Evolutionary conservation across 2,329 filamentous ascomycete species (phyloP), one percentile per base, ranked within the genome.

Genomic region (Alternaria sp.): DNA sequence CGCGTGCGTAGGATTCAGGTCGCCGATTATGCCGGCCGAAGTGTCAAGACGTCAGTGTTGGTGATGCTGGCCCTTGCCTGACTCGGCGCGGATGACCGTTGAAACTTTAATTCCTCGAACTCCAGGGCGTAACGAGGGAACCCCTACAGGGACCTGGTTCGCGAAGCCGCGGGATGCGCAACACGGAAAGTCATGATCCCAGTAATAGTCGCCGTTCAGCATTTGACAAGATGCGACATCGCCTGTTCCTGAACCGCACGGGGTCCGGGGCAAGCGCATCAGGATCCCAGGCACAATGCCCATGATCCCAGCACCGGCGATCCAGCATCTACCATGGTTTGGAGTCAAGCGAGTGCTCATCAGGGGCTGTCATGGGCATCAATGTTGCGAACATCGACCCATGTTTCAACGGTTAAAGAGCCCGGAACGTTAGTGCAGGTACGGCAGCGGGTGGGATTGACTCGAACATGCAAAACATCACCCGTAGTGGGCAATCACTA

Each of bases 61-160:
- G 36, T 12, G 45, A 59, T 21, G 49, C 43, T 50, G 30, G 32
- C 50, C 47, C 32, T 50, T 17, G 54, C 46, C 12, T 67, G 69
- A 71, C 66, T 73, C 68, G 62, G 57, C 30, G 60, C 62, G 30
- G 54, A 69, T 60, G 46, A 57, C 61, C 68, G 69, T 73, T 73
- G 68, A 64, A 66, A 56, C 62, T 59, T 54, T 65, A 66, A 69
- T 71, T 55, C 64, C 65, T 57, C 47, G 40, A 36, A 21, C 45
- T 52, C 12, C 19, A 13, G 17, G 51, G 61, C 63, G 54, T 40
- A 44, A 51, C 59, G 23, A 45, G 57, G 36, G 54, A 28, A 54
- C 36, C 62, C 67, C 57, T 54, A 62, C 61, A 30, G 43, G 45
- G 52, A 59, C 21, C 49, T 32, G 30, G 17, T 54, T 40, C 54